Percentiles rank a stretch among this genome's conserved stretches.
phyloP scores from a whole-genome alignment of 208 protist genomes.

The Acanthamoeba lenticulata region DNA sequence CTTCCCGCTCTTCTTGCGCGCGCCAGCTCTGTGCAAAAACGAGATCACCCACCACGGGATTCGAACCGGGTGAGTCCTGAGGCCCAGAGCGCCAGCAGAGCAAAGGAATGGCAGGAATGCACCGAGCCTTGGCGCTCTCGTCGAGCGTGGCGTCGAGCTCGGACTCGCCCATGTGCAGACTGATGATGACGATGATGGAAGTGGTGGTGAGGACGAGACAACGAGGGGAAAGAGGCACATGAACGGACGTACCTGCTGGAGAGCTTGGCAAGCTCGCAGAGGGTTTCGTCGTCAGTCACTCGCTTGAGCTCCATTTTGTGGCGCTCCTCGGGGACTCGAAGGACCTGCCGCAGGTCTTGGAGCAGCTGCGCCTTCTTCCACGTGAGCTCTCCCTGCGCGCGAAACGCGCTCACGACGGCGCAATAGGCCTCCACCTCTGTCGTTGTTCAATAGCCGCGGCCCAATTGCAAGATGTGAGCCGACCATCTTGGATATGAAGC shows the following conservation, averaged over 20 bases:
- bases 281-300: conserved; percentile 37
- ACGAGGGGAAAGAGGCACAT: not conserved
- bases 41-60: too few species aligned
- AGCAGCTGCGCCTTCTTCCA: conserved; percentile 63
- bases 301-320: conserved; percentile 69
- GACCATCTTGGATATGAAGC: not conserved
- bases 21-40: not conserved
- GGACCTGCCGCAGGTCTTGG: conserved; percentile 29
- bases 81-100: too few species aligned
- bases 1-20: not conserved
- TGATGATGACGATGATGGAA: not conserved
- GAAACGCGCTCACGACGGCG: conserved; percentile 52
- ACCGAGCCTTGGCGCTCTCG: not conserved
- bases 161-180: not conserved
- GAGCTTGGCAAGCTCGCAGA: conserved; percentile 16
- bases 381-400: conserved; percentile 57
- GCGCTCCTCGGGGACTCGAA: conserved; percentile 25
- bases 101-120: too few species aligned
- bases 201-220: not conserved
- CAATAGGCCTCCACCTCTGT: conserved; percentile 67
- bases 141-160: not conserved
- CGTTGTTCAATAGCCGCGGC: not conserved
- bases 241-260: not conserved
- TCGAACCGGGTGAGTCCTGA: not conserved
- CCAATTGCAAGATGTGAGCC: not conserved